Evolutionary conservation across 352 stramenopile genomes (phyloP).

Genomic region (Globisporangium viniferum): DNA sequence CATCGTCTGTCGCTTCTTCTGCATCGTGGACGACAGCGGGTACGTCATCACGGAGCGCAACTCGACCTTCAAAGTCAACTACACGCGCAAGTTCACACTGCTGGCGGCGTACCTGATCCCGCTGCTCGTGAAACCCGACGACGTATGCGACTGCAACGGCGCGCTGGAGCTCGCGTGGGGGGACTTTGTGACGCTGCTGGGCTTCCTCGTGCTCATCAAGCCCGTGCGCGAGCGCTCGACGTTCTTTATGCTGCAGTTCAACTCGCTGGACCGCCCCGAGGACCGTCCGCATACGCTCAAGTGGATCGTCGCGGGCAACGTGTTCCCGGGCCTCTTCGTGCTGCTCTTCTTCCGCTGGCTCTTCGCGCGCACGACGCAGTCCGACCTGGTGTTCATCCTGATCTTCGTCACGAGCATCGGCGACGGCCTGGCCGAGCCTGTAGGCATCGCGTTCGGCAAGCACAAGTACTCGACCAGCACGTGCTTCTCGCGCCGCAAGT

Average conservation of each 20-base stretch:
- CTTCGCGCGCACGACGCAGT: conserved; percentile 72
- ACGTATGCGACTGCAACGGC: conserved; percentile 44
- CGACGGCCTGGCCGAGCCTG: conserved; percentile 50
- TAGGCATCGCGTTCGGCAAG: conserved; percentile 56
- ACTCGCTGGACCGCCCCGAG: conserved; percentile 81
- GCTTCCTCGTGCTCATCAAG: conserved; percentile 83
- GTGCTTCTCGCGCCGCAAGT: conserved; percentile 58
- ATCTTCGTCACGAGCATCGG: conserved; percentile 70
- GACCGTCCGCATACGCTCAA: conserved; percentile 75
- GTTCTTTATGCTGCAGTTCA: conserved; percentile 89
- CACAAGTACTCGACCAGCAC: conserved; percentile 61
- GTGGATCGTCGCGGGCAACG: conserved; percentile 81
- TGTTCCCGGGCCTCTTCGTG: conserved; percentile 78
- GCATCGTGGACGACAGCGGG: conserved; percentile 72
- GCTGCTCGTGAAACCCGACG: conserved; percentile 66
- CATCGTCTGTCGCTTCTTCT: conserved; percentile 81
- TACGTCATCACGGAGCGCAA: conserved; percentile 84
- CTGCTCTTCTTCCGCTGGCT: conserved; percentile 87
- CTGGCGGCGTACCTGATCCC: conserved; percentile 80
- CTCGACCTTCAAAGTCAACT: conserved; percentile 87
- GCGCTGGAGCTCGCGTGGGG: conserved; percentile 71
- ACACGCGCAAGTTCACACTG: conserved; percentile 81
- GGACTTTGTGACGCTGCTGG: conserved; percentile 79
- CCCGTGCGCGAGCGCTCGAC: conserved; percentile 73
- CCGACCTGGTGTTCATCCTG: conserved; percentile 77